Evolutionary conservation across 306 rosid genomes (phyloP), one percentile per base, ranked within the genome.

Genomic region (Ochetophila trinervis): DNA sequence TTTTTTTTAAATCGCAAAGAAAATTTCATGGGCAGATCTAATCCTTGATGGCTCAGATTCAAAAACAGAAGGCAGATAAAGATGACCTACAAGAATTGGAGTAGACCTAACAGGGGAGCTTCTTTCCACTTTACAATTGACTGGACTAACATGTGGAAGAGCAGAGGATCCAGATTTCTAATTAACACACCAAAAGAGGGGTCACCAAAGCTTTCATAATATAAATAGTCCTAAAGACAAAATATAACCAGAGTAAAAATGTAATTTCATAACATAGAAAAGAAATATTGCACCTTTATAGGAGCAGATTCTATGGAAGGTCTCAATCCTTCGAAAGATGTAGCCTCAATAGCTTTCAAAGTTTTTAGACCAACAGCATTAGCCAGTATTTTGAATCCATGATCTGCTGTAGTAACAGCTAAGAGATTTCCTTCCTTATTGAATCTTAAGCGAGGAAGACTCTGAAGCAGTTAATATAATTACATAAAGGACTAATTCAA

Each of bases 351-450:
- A 20, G 83, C 66, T 76, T 83, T 86, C 35, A 91, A 57, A 52
- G 84, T 78, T 75, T 88, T 85, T 56, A 76, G 80, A 61, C 97
- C 91, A 68, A 23, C 75, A 71, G 84, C 81, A 82, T 82, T 91
- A 53, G 87, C 96, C 52, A 91, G 95, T 60, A 91, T 78, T 79
- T 86, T 88, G 59, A 91, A 79, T 71, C 97, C 95, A 53, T 84
- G 86, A 60, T 88, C 89, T 17, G 63, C 73, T 40, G 95, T 91
- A 55, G 86, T 79, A 73, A 88, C 89, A 56, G 93, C 96, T 20
- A 91, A 90, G 84, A 91, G 93, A 79, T 78, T 88, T 63, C 97
- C 95, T 51, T 91, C 95, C 82, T 76, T 88, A 67, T 86, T 91
- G 86, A 88, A 91, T 75, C 85, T 84, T 82, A 88, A 71, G 82